Evolutionary conservation across 306 rosid species (phyloP), one percentile per base, ranked within the genome.

Genomic region (Luffa aegyptiaca): DNA sequence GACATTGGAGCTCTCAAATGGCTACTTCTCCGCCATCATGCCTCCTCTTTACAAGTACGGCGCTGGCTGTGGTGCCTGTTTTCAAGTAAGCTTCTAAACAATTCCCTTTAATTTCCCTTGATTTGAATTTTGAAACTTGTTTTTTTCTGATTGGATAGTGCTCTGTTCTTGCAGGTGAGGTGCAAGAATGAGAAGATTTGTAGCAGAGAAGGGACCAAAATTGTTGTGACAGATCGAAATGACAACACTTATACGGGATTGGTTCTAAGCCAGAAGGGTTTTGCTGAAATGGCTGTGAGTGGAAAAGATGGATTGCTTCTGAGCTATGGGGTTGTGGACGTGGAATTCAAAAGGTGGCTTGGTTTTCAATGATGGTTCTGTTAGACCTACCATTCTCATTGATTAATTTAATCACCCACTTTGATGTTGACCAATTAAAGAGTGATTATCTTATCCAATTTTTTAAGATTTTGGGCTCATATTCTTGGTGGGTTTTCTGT

Each of bases 21-120:
- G 92, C 66, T 80, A 85, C 76, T 80, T 89, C 58, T 95, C 98
- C 3, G 99, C 89, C 52, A 95, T 80, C 35, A 91, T 85, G 75
- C 66, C 94, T 82, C 69, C 96, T 1, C 86, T 95, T 18, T 95
- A 84, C 88, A 86, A 85, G 73, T 52, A 88, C 36, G 99, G 99
- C 79, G 94, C 92, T 10, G 97, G 89, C 20, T 95, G 99, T 77
- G 99, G 99, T 66, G 90, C 97, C 0, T 95, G 99, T 66, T 93
- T 90, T 81, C 96, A 91, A 93, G 98, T 94, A 65, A 65, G 10
- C 1, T 33, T 68, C 31, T 18, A 8, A 65, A 37, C 45, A 16
- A 18, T 18, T 13, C 49, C 8, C 7, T 39, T 13, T 26, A 26
- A 13, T 8, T 39, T 37, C 4, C 44, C 44, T 39, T 35, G 9